Conservation (phyloP, 2,329 filamentous ascomycete species). For the Bipolaris victoriae region DNA sequence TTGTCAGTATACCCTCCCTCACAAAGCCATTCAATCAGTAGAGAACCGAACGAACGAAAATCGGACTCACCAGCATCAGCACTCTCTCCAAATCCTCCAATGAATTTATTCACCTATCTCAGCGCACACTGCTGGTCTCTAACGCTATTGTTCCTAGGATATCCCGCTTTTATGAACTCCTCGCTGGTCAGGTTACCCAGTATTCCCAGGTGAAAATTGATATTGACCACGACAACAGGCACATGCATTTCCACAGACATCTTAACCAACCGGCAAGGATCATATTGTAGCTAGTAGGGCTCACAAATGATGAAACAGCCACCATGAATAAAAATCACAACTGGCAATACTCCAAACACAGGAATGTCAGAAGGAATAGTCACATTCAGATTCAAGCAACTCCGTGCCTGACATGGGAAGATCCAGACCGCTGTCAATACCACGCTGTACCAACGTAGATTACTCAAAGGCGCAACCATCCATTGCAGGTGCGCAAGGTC, state of each 20-base stretch:
- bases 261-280: slow-evolving; percentile 53
- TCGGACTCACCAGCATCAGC: slow-evolving; percentile 51
- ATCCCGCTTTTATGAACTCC: slow-evolving; percentile 52
- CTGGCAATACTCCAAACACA: slow-evolving; percentile 48
- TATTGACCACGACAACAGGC: slow-evolving; percentile 51
- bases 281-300: slow-evolving; percentile 59
- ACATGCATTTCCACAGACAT: slow-evolving; percentile 48
- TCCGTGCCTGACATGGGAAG: slow-evolving; percentile 53
- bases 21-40: not conserved
- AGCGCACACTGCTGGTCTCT: slow-evolving; percentile 44
- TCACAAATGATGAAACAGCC: slow-evolving; percentile 57
- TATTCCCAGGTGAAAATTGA: slow-evolving; percentile 39
- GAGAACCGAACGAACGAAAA: too few relatives aligned
- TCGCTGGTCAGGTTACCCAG: slow-evolving; percentile 51
- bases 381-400: slow-evolving; percentile 59
- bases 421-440: slow-evolving; percentile 8
- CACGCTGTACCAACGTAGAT: slow-evolving; percentile 29
- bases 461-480: slow-evolving; percentile 30
- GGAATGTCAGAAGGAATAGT: slow-evolving; percentile 46
- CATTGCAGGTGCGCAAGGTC: slow-evolving; percentile 25
- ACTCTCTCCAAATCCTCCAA: slow-evolving; percentile 50
- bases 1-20: slow-evolving; percentile 4
- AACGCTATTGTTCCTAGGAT: slow-evolving; percentile 34
- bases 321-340: slow-evolving; percentile 60
- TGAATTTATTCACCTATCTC: slow-evolving; percentile 43